A percentile compares a stretch with the other conserved stretches of the same genome.
These are phyloP conservation scores for Neurospora sp. DNA, from an alignment of 495 filamentous ascomycete genomes.

Conservation along the genomic window DNA sequence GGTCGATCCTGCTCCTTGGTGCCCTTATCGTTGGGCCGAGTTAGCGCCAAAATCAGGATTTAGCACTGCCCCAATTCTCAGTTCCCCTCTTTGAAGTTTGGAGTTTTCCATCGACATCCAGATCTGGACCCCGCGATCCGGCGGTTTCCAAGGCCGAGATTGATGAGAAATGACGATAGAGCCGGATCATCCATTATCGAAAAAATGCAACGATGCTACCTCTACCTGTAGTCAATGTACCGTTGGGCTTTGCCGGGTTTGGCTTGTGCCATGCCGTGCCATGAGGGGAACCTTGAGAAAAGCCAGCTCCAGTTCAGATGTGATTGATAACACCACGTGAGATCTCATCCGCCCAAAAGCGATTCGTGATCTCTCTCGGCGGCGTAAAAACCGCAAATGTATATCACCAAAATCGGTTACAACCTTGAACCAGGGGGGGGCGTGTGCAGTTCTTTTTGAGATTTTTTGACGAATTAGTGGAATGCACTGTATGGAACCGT, in stretches of 20 bases:
- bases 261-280: neutral
- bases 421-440: neutral
- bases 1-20: neutral
- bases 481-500: neutral
- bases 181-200: neutral
- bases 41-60: neutral
- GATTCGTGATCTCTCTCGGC: neutral
- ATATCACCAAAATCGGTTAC: neutral
- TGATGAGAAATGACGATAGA: neutral
- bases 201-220: neutral
- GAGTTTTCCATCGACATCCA: neutral
- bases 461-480: neutral
- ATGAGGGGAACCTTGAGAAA: neutral
- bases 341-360: neutral
- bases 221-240: neutral
- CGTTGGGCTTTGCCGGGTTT: neutral
- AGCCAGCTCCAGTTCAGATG: neutral
- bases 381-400: neutral
- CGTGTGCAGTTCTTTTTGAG: neutral
- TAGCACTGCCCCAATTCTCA: neutral
- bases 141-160: neutral
- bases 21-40: neutral
- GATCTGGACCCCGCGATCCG: neutral
- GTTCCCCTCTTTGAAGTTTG: neutral
- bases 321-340: neutral